A percentile compares a stretch with the other conserved stretches of the same genome.
Conservation (phyloP, 495 filamentous ascomycete species). For the Gamarada debralockiae region DNA sequence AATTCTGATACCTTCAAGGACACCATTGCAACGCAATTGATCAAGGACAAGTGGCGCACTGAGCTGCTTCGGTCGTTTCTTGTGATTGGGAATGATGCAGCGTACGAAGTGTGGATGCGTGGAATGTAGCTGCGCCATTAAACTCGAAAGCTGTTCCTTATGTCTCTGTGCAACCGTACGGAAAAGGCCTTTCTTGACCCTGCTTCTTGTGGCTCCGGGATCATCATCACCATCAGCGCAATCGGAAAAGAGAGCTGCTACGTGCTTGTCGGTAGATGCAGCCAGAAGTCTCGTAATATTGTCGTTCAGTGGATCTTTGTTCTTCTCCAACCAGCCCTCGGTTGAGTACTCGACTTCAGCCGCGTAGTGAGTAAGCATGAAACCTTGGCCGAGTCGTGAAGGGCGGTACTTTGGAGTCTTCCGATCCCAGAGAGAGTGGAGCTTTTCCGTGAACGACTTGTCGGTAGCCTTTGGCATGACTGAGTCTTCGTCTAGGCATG, state of each 20-base stretch:
- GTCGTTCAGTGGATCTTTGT: conserved; percentile 98
- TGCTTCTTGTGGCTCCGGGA: conserved; percentile 59
- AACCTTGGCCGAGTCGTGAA: conserved; percentile 84
- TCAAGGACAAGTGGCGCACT: conserved; percentile 87
- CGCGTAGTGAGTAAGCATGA: conserved; percentile 97
- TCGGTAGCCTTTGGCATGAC: conserved; percentile 99
- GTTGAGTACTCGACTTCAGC: conserved; percentile 97
- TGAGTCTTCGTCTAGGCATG: conserved; percentile 94
- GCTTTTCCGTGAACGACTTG: conserved; percentile 94
- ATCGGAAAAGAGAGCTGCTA: conserved; percentile 83
- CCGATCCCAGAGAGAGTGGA: conserved; percentile 93
- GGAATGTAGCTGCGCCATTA: conserved; percentile 93
- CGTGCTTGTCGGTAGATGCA: conserved; percentile 73
- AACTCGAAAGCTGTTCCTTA: conserved; percentile 90
- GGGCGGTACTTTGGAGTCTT: conserved; percentile 91
- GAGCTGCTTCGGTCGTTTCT: conserved; percentile 93
- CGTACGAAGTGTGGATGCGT: conserved; percentile 98
- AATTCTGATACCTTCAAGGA: conserved; percentile 96
- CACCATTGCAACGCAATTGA: conserved; percentile 96
- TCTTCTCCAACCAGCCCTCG: conserved; percentile 95
- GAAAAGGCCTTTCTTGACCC: conserved; percentile 97
- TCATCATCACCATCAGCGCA: conserved; percentile 73
- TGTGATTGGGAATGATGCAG: conserved; percentile 98
- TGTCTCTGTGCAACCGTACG: conserved; percentile 95
- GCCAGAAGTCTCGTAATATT: conserved; percentile 89